Base-by-base conservation (phyloP, 2,329 filamentous ascomycete genomes). In the Didymella arachidicola region DNA sequence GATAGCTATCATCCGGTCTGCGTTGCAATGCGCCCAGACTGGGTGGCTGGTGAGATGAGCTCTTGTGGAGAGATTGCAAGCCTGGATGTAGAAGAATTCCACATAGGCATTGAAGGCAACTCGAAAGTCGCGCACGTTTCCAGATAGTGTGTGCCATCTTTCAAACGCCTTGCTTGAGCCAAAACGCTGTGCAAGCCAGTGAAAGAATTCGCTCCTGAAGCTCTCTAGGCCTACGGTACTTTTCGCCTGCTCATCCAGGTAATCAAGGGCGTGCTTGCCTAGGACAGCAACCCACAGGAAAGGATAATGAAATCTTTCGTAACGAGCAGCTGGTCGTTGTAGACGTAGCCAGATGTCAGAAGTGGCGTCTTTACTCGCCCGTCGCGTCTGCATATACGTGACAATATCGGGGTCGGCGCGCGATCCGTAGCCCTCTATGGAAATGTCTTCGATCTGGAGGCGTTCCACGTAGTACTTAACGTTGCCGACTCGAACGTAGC, bases 251-350 rank as follows among this genome's bases (percentile, higher is more conserved):
- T 67, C 57, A 2, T 73, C 64, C 46, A 90, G 79, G 63, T 84
- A 95, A 61, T 93, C 89, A 1, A 93, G 81, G 25, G 90, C 83
- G 66, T 92, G 87, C 69, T 93, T 94, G 0, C 84, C 82, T 0
- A 95, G 78, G 51, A 89, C 83, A 0, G 86, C 88, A 1, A 93
- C 75, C 90, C 90, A 95, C 0, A 87, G 59, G 60, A 92, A 94
- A 0, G 85, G 82, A 0, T 76, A 47, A 58, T 88, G 84, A 65
- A 88, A 93, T 2, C 86, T 77, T 11, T 60, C 61, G 67, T 95
- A 96, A 36, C 87, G 86, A 0, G 61, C 27, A 0, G 86, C 80
- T 0, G 91, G 89, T 1, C 57, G 62, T 1, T 67, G 67, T 1
- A 96, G 74, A 10, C 81, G 81, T 69, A 93, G 95, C 79, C 88